A percentile compares a stretch with the other conserved stretches of the same genome.
phyloP scores from a whole-genome alignment of 345 rosid genomes.

The Brassica rapa region DNA sequence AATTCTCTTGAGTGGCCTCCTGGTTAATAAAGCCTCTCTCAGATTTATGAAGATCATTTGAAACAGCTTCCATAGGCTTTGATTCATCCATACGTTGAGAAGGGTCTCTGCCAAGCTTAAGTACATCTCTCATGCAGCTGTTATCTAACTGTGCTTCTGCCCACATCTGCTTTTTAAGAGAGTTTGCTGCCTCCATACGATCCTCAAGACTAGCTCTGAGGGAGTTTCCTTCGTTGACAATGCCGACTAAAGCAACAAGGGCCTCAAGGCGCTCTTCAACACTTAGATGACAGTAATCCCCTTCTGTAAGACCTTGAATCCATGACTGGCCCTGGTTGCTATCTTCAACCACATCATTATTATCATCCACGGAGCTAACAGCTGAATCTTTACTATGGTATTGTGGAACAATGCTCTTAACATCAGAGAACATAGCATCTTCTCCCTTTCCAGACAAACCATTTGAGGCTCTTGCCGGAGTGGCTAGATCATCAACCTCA shows the following conservation, averaged over 20 bases:
- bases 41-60: slow-evolving; percentile 51
- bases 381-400: slow-evolving; percentile 42
- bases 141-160: slow-evolving; percentile 91
- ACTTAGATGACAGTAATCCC: slow-evolving; percentile 87
- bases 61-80: slow-evolving; percentile 52
- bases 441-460: slow-evolving; percentile 51
- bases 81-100: slow-evolving; percentile 54
- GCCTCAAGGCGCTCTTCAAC: slow-evolving; percentile 96
- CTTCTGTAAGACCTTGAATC: slow-evolving; percentile 94
- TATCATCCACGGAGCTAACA: slow-evolving; percentile 43
- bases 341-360: slow-evolving; percentile 70
- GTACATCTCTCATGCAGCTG: slow-evolving; percentile 78
- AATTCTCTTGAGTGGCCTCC: slow-evolving; percentile 61
- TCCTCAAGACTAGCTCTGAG: slow-evolving; percentile 95
- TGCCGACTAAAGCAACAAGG: slow-evolving; percentile 72
- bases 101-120: slow-evolving; percentile 57
- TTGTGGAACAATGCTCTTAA: slow-evolving; percentile 40
- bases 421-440: slow-evolving; percentile 7
- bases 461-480: slow-evolving; percentile 52
- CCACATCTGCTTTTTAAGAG: slow-evolving; percentile 99
- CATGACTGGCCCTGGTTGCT: slow-evolving; percentile 80
- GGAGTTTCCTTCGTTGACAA: slow-evolving; percentile 94
- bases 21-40: slow-evolving; percentile 41
- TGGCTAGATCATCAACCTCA: slow-evolving; percentile 79
- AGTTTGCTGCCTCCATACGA: slow-evolving; percentile 93